These are phyloP conservation scores for Penicillium sclerotiorum DNA, from an alignment of 2,329 filamentous ascomycete species.

Conservation along the genomic window DNA sequence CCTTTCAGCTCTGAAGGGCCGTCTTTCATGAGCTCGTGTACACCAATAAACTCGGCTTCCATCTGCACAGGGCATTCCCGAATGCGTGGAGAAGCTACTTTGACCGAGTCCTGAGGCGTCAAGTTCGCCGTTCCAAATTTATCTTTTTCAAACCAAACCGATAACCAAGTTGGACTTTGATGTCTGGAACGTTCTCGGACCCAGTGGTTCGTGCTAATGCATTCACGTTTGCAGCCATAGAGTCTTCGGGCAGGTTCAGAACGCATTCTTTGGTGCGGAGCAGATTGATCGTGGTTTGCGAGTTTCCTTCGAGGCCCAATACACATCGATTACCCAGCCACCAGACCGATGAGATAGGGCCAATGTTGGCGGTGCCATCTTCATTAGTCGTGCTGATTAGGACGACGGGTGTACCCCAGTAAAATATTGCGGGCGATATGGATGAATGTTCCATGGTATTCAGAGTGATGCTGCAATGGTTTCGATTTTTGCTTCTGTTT, in stretches of 20 bases:
- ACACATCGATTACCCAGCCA: background rate
- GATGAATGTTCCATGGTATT: too few relatives aligned
- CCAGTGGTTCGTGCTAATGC: background rate
- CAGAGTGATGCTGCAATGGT: too few relatives aligned
- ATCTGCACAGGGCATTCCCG: background rate
- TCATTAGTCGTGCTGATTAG: background rate
- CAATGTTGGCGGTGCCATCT: background rate
- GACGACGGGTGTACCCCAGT: conserved; percentile 1
- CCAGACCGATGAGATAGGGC: background rate
- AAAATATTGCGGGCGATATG: background rate
- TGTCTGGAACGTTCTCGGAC: background rate
- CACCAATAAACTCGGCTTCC: background rate
- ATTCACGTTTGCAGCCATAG: background rate
- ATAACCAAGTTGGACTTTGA: background rate
- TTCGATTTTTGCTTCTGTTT: too few relatives aligned
- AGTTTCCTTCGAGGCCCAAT: background rate
- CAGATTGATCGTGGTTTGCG: background rate
- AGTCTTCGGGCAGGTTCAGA: background rate
- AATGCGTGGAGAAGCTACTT: background rate
- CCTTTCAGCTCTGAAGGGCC: background rate
- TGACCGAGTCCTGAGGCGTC: background rate
- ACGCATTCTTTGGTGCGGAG: background rate
- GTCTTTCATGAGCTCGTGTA: background rate
- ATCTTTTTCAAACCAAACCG: background rate
- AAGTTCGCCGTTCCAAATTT: background rate